Conservation (phyloP, 805 yeast species). For the Saturnispora galanensis region DNA sequence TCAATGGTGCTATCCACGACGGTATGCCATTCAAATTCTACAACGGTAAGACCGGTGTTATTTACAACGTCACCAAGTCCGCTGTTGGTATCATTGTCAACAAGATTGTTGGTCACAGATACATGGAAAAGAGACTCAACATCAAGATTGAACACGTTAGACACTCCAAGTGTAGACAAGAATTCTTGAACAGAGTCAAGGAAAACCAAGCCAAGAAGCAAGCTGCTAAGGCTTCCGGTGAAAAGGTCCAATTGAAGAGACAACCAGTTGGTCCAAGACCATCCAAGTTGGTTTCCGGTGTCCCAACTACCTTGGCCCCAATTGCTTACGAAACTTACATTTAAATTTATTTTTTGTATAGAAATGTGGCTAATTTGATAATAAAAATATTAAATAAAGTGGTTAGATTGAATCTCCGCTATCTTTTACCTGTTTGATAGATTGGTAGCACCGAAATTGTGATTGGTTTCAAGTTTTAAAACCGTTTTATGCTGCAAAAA, state of each 20-base stretch:
- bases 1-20: conserved; percentile 98
- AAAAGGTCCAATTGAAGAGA: conserved; percentile 88
- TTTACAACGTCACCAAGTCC: conserved; percentile 97
- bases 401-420: no score
- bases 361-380: conserved; percentile 4
- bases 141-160: conserved; percentile 97
- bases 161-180: conserved; percentile 99
- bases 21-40: conserved; percentile 99
- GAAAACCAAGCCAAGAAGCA: conserved; percentile 85
- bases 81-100: conserved; percentile 96
- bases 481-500: conserved; percentile 1
- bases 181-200: conserved; percentile 98
- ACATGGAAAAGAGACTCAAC: conserved; percentile 97
- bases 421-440: no score
- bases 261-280: conserved; percentile 98
- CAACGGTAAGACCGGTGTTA: conserved; percentile 99
- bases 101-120: conserved; percentile 99
- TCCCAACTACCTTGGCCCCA: conserved; percentile 97
- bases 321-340: conserved; percentile 99
- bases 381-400: neutral
- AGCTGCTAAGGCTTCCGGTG: conserved; percentile 94
- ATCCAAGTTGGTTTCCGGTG: conserved; percentile 74
- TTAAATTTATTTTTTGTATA: conserved; percentile 31
- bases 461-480: neutral
- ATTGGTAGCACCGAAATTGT: no score